Conservation (phyloP, 2,329 filamentous ascomycete species). For the Pleomassaria siparia region DNA sequence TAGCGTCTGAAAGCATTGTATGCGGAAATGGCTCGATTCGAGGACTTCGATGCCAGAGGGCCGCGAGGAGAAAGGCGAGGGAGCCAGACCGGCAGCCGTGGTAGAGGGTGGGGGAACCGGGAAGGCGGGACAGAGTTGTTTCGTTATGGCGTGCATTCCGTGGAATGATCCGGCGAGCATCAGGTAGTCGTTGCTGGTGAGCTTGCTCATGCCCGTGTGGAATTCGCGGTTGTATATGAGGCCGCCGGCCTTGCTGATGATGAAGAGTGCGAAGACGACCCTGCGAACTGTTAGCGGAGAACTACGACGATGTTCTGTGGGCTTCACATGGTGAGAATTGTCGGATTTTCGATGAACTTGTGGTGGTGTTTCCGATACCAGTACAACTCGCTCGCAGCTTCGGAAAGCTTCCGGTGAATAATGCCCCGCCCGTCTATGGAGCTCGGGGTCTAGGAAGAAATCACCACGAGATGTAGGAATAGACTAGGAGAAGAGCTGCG, state of each 20-base stretch:
- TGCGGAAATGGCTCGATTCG: constrained; percentile 88
- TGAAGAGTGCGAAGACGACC: constrained; percentile 92
- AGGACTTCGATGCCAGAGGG: constrained; percentile 84
- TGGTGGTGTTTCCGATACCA: not conserved
- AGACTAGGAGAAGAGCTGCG: too few species aligned
- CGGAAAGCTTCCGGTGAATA: constrained; percentile 1
- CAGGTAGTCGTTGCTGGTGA: constrained; percentile 94
- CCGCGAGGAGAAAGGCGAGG: constrained; percentile 44
- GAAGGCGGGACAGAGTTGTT: constrained; percentile 39
- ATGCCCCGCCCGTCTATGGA: not conserved
- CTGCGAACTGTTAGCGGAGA: constrained; percentile 52
- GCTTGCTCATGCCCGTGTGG: constrained; percentile 80
- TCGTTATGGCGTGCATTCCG: constrained; percentile 68
- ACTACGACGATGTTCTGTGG: too few species aligned
- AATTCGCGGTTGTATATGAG: constrained; percentile 96
- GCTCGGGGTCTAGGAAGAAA: too few species aligned
- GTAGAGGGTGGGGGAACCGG: constrained; percentile 29
- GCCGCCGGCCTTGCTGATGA: constrained; percentile 98
- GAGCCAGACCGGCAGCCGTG: constrained; percentile 26
- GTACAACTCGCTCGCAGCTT: not conserved
- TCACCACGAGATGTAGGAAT: too few species aligned
- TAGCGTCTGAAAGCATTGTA: constrained; percentile 94
- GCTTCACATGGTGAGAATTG: not conserved
- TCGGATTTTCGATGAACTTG: not conserved
- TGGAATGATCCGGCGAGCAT: constrained; percentile 97